Conservation (phyloP, 805 yeast genomes). For the Wickerhamiella spandovensis region DNA sequence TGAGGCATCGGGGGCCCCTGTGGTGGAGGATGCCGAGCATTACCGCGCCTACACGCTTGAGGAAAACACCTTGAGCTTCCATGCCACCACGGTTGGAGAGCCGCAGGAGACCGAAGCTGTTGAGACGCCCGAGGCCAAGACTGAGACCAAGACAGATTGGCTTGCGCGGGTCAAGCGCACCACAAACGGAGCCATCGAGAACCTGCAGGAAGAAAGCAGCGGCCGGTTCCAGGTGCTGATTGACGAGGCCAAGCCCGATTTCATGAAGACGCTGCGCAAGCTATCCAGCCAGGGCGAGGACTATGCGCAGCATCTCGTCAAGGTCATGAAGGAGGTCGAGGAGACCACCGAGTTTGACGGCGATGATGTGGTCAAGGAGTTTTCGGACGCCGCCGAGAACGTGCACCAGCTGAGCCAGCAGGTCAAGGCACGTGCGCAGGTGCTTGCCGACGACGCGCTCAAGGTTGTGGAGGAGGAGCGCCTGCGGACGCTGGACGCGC, state of each 20-base stretch:
- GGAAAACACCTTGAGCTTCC: background rate
- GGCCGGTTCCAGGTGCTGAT: constrained; percentile 4
- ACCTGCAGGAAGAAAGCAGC: constrained; percentile 13
- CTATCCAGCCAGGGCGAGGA: constrained; percentile 12
- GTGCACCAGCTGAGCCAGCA: constrained; percentile 13
- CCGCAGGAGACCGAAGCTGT: background rate
- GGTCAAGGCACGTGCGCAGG: constrained; percentile 18
- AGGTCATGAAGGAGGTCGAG: constrained; percentile 12
- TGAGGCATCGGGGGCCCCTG: background rate
- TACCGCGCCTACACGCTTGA: background rate
- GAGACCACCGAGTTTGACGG: constrained; percentile 7
- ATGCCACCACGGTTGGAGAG: background rate
- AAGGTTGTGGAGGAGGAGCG: constrained; percentile 14
- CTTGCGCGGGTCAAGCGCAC: constrained; percentile 12
- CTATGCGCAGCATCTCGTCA: constrained; percentile 8
- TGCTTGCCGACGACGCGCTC: constrained; percentile 16
- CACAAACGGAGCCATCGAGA: constrained; percentile 13
- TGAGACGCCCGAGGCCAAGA: background rate
- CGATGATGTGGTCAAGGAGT: constrained; percentile 6
- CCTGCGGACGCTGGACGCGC: constrained; percentile 18
- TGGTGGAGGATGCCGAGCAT: background rate
- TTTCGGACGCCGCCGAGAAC: constrained; percentile 13
- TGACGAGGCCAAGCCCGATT: constrained; percentile 15
- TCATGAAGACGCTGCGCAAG: constrained; percentile 14
- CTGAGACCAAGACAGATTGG: constrained; percentile 7